phyloP scores from a whole-genome alignment of 257 asterid genomes.

The Jaltomata sinuosa region DNA sequence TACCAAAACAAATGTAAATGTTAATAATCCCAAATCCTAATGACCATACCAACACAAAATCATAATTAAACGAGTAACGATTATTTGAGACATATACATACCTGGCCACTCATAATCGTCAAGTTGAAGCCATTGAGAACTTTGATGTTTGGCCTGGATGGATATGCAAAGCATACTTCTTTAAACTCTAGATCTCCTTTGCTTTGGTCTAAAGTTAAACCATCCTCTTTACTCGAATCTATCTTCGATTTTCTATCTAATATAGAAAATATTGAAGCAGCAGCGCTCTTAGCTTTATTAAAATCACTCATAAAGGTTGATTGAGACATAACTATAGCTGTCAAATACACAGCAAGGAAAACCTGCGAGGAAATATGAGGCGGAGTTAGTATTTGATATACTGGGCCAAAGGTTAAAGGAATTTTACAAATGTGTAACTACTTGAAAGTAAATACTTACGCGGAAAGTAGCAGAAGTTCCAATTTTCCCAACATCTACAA shows the following conservation, averaged over 20 bases:
- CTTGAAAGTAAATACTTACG: conserved; percentile 10
- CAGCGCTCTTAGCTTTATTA: conserved; percentile 45
- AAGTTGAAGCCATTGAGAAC: conserved; percentile 43
- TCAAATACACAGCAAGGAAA: conserved; percentile 48
- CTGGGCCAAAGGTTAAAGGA: too few relatives aligned
- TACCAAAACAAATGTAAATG: not conserved
- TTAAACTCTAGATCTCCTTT: conserved; percentile 46
- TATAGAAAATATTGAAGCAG: conserved; percentile 46
- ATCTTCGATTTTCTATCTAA: conserved; percentile 50
- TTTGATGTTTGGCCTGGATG: conserved; percentile 41
- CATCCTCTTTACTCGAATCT: conserved; percentile 50
- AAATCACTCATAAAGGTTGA: conserved; percentile 57
- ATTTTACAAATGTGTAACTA: too few relatives aligned
- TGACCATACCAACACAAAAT: too few relatives aligned
- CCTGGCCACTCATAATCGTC: conserved; percentile 49
- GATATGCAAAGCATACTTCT: conserved; percentile 49
- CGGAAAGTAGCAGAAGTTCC: conserved; percentile 38
- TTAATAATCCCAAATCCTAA: too few relatives aligned
- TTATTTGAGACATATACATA: conserved; percentile 10
- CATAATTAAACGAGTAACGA: not conserved
- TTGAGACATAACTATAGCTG: conserved; percentile 46
- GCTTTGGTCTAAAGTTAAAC: conserved; percentile 24
- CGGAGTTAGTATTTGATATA: not conserved
- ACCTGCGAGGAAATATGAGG: conserved; percentile 22
- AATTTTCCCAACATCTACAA: conserved; percentile 35